phyloP scores from a whole-genome alignment of 2,329 filamentous ascomycete genomes.

The Aurifilum marmelostoma region DNA sequence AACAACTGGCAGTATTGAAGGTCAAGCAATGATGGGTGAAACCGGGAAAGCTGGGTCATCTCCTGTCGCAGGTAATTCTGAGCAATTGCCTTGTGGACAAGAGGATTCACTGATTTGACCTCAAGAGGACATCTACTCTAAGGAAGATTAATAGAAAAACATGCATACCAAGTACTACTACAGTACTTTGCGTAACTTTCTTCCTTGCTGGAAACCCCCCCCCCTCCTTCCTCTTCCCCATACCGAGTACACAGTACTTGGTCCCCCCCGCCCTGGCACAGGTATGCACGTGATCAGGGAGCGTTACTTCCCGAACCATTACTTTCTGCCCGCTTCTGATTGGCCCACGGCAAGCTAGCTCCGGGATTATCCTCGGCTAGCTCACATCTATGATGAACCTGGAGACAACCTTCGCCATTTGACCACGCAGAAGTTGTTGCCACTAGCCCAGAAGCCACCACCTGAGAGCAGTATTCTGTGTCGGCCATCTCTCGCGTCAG shows the following conservation, averaged over 20 bases:
- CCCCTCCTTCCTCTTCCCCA: too few relatives aligned
- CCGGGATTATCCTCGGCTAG: constrained; percentile 19
- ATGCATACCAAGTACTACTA: too few relatives aligned
- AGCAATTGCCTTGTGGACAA: not conserved
- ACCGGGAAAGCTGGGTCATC: not conserved
- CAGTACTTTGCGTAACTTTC: too few relatives aligned
- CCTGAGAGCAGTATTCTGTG: constrained; percentile 8
- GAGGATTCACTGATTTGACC: too few relatives aligned
- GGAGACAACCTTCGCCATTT: constrained; percentile 2
- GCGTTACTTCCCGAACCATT: constrained; percentile 19
- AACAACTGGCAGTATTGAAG: too few relatives aligned
- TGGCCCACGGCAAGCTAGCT: not conserved
- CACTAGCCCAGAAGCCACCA: constrained; percentile 20
- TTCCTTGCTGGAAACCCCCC: too few relatives aligned
- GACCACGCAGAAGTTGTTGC: constrained; percentile 12
- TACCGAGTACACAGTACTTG: not conserved
- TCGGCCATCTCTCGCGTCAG: constrained; percentile 6
- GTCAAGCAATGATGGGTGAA: not conserved
- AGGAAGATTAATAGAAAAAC: not conserved
- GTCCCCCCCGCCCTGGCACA: not conserved
- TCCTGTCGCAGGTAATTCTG: not conserved
- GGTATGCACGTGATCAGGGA: constrained; percentile 10
- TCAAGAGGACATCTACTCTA: not conserved
- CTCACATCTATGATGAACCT: constrained; percentile 22
- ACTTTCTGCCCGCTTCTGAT: constrained; percentile 17